Conservation (phyloP, 1,284 basidiomycete species). For the Garcileccinum viscosum region DNA sequence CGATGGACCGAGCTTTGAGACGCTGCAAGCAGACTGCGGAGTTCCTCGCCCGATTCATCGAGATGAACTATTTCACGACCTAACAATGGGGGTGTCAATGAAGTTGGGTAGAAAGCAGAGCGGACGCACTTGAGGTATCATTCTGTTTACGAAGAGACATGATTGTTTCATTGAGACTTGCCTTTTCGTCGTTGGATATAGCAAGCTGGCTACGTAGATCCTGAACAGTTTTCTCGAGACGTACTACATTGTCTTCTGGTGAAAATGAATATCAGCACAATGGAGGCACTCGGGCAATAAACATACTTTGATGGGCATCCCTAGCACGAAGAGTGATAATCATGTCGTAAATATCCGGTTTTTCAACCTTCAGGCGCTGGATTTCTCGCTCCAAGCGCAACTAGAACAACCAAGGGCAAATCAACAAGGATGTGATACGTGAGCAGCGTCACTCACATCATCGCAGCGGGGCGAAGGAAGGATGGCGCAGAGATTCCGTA, state of each 20-base stretch:
- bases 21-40: too few species aligned
- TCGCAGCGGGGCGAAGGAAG: background rate
- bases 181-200: background rate
- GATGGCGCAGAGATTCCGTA: background rate
- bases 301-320: background rate
- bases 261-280: too few species aligned
- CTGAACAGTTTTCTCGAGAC: too few species aligned
- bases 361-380: background rate
- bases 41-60: too few species aligned
- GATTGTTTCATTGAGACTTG: background rate
- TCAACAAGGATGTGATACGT: background rate
- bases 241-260: too few species aligned
- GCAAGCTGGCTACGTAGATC: too few species aligned
- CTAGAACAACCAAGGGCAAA: background rate
- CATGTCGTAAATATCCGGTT: background rate
- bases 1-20: too few species aligned
- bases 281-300: too few species aligned
- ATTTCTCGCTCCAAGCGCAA: background rate
- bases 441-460: background rate
- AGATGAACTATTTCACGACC: too few species aligned
- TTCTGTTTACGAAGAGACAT: background rate
- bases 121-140: background rate
- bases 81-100: too few species aligned
- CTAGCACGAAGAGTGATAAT: background rate
- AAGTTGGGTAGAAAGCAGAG: too few species aligned